phyloP scores from a whole-genome alignment of 1,284 basidiomycete genomes.

The Boletus semigastroideus region DNA sequence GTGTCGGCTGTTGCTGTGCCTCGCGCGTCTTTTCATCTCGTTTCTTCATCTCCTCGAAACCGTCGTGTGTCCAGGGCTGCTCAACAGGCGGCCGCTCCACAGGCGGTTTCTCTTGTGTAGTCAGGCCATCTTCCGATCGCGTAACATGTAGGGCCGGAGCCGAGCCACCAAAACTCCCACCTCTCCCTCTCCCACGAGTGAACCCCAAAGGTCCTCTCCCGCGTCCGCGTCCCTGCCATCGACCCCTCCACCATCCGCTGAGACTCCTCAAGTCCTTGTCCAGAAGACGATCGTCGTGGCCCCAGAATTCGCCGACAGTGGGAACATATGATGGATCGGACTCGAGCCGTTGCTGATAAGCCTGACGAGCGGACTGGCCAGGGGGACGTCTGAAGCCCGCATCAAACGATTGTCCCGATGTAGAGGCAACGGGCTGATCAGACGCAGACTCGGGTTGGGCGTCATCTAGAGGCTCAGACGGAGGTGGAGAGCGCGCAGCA shows the following conservation, averaged over 20 bases:
- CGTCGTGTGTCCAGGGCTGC: slow-evolving; percentile 75
- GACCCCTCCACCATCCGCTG: slow-evolving; percentile 80
- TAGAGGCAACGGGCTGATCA: slow-evolving; percentile 38
- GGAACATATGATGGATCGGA: slow-evolving; percentile 84
- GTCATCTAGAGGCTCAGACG: slow-evolving; percentile 28
- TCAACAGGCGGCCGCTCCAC: slow-evolving; percentile 57
- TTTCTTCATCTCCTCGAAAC: slow-evolving; percentile 79
- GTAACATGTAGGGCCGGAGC: slow-evolving; percentile 9
- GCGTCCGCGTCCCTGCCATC: slow-evolving; percentile 67
- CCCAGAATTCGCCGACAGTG: slow-evolving; percentile 87
- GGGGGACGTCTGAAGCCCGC: slow-evolving; percentile 37
- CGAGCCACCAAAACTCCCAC: slow-evolving; percentile 38
- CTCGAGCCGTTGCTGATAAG: slow-evolving; percentile 74
- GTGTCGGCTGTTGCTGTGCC: slow-evolving; percentile 30
- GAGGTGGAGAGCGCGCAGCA: slow-evolving; percentile 24
- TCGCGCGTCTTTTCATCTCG: slow-evolving; percentile 60
- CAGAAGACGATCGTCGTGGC: slow-evolving; percentile 82
- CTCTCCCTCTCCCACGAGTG: slow-evolving; percentile 53
- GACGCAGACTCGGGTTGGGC: slow-evolving; percentile 17
- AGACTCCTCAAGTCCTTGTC: slow-evolving; percentile 74
- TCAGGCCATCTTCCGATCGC: slow-evolving; percentile 25
- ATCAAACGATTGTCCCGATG: slow-evolving; percentile 31
- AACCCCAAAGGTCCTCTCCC: slow-evolving; percentile 52
- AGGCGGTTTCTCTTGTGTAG: slow-evolving; percentile 20
- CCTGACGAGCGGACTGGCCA: slow-evolving; percentile 67